Conservation (phyloP, 2,329 filamentous ascomycete genomes). For the Dendryphion nanum region DNA sequence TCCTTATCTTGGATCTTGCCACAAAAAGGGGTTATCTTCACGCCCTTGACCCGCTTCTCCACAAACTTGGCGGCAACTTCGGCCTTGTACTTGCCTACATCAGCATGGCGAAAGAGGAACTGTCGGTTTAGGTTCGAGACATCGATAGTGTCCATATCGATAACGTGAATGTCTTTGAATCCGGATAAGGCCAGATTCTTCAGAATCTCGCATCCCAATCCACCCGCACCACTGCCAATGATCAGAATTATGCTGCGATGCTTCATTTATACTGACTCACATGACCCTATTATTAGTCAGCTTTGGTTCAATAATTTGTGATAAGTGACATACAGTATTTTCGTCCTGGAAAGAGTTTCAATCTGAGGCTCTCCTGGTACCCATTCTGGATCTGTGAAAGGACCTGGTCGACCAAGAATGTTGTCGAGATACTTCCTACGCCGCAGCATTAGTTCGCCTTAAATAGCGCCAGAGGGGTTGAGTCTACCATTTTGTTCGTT, state of each 20-base stretch:
- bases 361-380: conserved; percentile 53
- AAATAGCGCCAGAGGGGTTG: no score
- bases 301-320: not conserved
- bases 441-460: conserved; percentile 26
- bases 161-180: conserved; percentile 96
- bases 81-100: conserved; percentile 92
- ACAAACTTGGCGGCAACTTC: conserved; percentile 91
- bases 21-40: conserved; percentile 91
- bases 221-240: conserved; percentile 82
- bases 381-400: conserved; percentile 69
- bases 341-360: conserved; percentile 32
- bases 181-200: conserved; percentile 95
- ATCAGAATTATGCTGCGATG: conserved; percentile 10
- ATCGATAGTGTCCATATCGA: conserved; percentile 99
- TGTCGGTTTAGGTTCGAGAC: conserved; percentile 97
- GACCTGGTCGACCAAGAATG: conserved; percentile 72
- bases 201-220: conserved; percentile 91
- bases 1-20: conserved; percentile 96
- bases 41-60: conserved; percentile 81
- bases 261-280: no score
- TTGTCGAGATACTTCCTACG: conserved; percentile 79
- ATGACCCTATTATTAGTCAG: conserved; percentile 36
- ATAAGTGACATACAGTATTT: conserved; percentile 62
- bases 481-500: no score
- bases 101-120: conserved; percentile 87